These are phyloP conservation scores for Gossypium schwendimanii DNA, from an alignment of 441 rosid genomes.

Conservation along the genomic window DNA sequence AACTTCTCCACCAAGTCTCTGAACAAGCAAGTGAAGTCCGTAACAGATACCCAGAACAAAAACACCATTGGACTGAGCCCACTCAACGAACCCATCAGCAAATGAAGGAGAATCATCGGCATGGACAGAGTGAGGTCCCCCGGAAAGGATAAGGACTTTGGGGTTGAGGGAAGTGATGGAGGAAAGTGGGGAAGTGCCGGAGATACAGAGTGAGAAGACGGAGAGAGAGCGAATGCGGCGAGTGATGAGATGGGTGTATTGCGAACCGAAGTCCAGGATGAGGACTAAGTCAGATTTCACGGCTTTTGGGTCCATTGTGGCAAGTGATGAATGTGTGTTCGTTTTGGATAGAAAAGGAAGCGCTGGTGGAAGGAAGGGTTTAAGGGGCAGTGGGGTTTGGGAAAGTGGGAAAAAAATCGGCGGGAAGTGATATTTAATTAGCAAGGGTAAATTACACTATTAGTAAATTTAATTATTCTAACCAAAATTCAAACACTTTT, in stretches of 20 bases:
- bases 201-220: conserved; percentile 74
- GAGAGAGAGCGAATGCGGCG: conserved; percentile 75
- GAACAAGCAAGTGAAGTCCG: conserved; percentile 75
- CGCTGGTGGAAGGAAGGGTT: neutral
- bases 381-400: neutral
- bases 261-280: conserved; percentile 86
- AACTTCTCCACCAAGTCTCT: conserved; percentile 72
- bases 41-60: conserved; percentile 74
- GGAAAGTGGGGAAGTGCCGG: conserved; percentile 66
- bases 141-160: conserved; percentile 77
- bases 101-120: conserved; percentile 52
- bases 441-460: no score
- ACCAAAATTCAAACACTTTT: no score
- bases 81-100: conserved; percentile 58
- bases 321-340: neutral
- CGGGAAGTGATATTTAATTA: neutral
- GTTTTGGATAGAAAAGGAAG: neutral
- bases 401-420: neutral
- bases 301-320: conserved; percentile 34
- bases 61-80: conserved; percentile 55
- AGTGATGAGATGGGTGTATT: conserved; percentile 85
- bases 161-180: conserved; percentile 57
- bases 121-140: conserved; percentile 92
- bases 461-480: no score
- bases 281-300: conserved; percentile 58